Percentiles rank a stretch among this genome's conserved stretches.
These are phyloP conservation scores for Raffaelea arxii DNA, from an alignment of 2,329 filamentous ascomycete genomes.

Conservation along the genomic window DNA sequence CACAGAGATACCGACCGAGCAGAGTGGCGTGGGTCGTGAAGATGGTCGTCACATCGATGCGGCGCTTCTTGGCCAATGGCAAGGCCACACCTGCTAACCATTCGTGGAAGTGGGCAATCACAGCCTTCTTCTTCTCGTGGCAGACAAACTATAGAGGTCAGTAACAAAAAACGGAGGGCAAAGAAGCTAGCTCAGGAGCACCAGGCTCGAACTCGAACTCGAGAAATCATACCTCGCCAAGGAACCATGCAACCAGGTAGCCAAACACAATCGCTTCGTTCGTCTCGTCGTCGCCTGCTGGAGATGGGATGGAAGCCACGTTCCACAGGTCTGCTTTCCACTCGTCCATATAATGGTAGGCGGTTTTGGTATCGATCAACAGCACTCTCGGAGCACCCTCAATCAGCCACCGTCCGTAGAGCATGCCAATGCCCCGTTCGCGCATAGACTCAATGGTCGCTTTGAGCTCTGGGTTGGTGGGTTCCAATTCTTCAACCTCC, in stretches of 20 bases:
- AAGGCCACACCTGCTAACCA: constrained; percentile 94
- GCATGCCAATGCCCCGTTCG: constrained; percentile 76
- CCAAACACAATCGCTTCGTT: constrained; percentile 97
- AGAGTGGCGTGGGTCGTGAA: constrained; percentile 97
- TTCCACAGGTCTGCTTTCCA: constrained; percentile 98
- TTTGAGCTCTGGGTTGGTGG: constrained; percentile 67
- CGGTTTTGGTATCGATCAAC: constrained; percentile 89
- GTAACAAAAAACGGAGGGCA: not conserved
- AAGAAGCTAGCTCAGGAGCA: not conserved
- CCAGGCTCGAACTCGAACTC: not conserved
- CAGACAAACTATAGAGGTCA: constrained; percentile 71
- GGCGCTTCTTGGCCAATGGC: constrained; percentile 83
- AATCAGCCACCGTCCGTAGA: constrained; percentile 96
- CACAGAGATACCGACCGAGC: constrained; percentile 90
- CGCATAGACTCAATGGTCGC: constrained; percentile 87
- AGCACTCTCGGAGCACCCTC: constrained; percentile 90
- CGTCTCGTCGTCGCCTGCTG: constrained; percentile 83
- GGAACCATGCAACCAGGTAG: constrained; percentile 94
- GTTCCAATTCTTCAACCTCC: constrained; percentile 89
- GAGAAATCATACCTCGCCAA: constrained; percentile 67
- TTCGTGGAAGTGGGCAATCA: constrained; percentile 98
- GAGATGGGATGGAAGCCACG: constrained; percentile 84
- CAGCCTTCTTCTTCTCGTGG: constrained; percentile 82
- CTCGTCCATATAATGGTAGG: constrained; percentile 83
- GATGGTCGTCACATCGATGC: constrained; percentile 94